Percentiles rank a stretch among this genome's conserved stretches.
Conservation (phyloP, 2,329 filamentous ascomycete genomes). For the Aspergillus aculeatinus region DNA sequence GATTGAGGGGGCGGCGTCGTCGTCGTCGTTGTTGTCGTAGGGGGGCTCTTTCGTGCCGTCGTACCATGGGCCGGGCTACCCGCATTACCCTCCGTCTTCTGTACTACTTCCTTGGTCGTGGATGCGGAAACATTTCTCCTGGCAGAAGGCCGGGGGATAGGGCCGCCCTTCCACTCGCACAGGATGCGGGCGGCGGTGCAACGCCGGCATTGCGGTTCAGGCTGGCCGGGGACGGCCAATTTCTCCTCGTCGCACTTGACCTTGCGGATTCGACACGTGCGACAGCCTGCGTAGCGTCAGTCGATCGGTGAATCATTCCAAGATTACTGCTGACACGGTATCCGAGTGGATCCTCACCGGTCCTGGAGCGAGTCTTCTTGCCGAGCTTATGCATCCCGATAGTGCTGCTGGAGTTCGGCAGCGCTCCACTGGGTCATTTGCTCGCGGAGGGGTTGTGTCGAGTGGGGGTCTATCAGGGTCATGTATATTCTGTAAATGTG, state of each 20-base stretch:
- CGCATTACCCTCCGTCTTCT: background rate
- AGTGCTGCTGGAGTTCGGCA: background rate
- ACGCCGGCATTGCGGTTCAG: conserved; percentile 27
- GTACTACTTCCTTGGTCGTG: background rate
- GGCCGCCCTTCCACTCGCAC: conserved; percentile 29
- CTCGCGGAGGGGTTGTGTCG: background rate
- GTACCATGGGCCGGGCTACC: background rate
- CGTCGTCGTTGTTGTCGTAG: no score
- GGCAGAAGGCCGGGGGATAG: conserved; percentile 20
- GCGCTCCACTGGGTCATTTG: conserved; percentile 3
- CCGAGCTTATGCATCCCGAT: conserved; percentile 22
- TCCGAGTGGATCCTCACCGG: conserved; percentile 22
- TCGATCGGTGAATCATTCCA: background rate
- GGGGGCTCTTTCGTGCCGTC: background rate
- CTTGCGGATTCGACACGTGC: conserved; percentile 32
- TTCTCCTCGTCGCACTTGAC: conserved; percentile 34
- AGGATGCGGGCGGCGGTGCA: conserved; percentile 23
- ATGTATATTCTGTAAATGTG: background rate
- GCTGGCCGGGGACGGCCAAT: conserved; percentile 13
- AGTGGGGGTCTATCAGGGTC: background rate
- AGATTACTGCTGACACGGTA: no score
- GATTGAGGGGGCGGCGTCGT: background rate
- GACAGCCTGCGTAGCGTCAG: conserved; percentile 22
- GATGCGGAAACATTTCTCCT: background rate
- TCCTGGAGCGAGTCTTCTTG: conserved; percentile 27